phyloP scores from a whole-genome alignment of 805 yeast genomes.

The Yarrowia alimentaria region DNA sequence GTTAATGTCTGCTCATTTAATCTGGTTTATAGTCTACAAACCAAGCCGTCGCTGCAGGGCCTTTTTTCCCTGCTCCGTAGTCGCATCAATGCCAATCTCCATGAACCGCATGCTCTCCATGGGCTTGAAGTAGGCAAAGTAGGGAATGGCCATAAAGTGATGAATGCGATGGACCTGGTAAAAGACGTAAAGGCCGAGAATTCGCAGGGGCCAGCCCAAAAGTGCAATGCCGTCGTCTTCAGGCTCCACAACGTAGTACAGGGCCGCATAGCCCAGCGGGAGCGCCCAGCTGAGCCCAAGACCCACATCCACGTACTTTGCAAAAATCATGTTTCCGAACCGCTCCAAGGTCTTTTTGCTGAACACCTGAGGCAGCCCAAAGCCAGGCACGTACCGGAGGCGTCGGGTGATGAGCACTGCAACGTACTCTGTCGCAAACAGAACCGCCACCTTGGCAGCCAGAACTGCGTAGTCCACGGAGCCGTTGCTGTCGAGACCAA shows the following conservation, averaged over 20 bases:
- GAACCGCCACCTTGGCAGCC: background rate
- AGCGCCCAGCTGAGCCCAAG: slow-evolving; percentile 7
- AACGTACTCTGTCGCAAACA: slow-evolving; percentile 4
- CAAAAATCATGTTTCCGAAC: slow-evolving; percentile 17
- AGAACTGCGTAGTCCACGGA: background rate
- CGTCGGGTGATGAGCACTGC: slow-evolving; percentile 1
- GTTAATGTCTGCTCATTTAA: too few species aligned
- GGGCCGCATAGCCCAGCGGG: slow-evolving; percentile 6
- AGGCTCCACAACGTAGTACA: slow-evolving; percentile 12
- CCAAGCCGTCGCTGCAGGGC: slow-evolving; percentile 16
- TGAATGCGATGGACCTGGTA: background rate
- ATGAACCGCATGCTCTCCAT: slow-evolving; percentile 14
- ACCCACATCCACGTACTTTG: slow-evolving; percentile 12
- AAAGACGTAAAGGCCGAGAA: background rate
- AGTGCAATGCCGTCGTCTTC: slow-evolving; percentile 17
- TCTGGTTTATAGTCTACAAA: background rate
- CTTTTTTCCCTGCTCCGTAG: slow-evolving; percentile 12
- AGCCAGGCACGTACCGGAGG: slow-evolving; percentile 10
- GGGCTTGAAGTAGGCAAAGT: slow-evolving; percentile 12
- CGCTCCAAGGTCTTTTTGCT: slow-evolving; percentile 3
- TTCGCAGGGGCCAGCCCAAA: slow-evolving; percentile 16
- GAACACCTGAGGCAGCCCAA: slow-evolving; percentile 17
- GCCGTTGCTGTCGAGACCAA: background rate
- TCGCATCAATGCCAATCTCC: slow-evolving; percentile 7
- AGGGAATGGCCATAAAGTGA: slow-evolving; percentile 12